Conservation (phyloP, 768 basidiomycete species). For the Podaxis carcinomalis region DNA sequence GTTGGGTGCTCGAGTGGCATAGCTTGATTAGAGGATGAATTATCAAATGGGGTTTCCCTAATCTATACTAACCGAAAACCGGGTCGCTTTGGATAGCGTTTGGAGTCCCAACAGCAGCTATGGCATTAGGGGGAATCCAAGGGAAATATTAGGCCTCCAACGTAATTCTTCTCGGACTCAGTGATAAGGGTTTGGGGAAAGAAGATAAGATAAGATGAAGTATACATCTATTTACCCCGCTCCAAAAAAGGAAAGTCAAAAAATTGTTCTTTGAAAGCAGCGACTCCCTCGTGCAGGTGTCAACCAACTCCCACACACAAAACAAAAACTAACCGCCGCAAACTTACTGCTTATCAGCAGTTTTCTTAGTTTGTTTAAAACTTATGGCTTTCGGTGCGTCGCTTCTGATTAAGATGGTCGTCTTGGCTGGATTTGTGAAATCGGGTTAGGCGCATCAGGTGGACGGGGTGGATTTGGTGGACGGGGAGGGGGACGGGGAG, state of each 20-base stretch:
- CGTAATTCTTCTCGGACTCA: too few relatives aligned
- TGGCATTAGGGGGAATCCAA: too few relatives aligned
- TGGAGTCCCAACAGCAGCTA: too few relatives aligned
- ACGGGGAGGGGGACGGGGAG: conserved; percentile 35
- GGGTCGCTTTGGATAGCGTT: too few relatives aligned
- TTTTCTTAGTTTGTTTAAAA: background rate
- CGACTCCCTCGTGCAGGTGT: background rate
- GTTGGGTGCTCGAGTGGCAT: background rate
- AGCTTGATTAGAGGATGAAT: too few relatives aligned
- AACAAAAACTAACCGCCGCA: background rate
- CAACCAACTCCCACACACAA: background rate
- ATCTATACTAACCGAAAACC: too few relatives aligned
- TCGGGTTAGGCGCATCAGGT: conserved; percentile 49
- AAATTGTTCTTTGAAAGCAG: background rate
- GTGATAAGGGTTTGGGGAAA: too few relatives aligned
- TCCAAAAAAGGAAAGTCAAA: background rate
- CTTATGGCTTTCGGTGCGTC: conserved; percentile 30
- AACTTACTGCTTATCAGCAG: background rate
- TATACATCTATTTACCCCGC: background rate
- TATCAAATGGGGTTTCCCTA: too few relatives aligned
- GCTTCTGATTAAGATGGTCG: background rate
- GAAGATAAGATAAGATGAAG: background rate
- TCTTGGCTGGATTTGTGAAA: background rate
- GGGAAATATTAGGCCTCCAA: too few relatives aligned
- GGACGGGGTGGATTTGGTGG: conserved; percentile 40